Base-by-base conservation (phyloP, 1,284 basidiomycete genomes). In the Cystobasidium sp. region DNA sequence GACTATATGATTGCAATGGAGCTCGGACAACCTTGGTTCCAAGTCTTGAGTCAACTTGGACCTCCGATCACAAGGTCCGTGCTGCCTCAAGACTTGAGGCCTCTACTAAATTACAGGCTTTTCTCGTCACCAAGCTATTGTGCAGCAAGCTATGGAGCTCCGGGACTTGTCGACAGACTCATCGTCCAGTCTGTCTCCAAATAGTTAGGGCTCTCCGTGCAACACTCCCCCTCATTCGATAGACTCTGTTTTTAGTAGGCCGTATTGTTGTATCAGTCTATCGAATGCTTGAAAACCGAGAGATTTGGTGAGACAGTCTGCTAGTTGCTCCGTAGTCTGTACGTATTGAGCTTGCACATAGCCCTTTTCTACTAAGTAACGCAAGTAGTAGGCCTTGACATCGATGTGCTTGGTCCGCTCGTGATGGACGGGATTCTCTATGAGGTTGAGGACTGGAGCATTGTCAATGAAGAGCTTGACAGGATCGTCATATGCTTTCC, bases 171-270 rank as follows among this genome's bases (percentile, higher is more conserved):
- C n/a, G n/a, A n/a, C n/a, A n/a, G n/a, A n/a, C n/a, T n/a, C n/a
- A n/a, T n/a, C n/a, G n/a, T n/a, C n/a, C n/a, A n/a, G n/a, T n/a
- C n/a, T n/a, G n/a, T n/a, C n/a, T n/a, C n/a, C n/a, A n/a, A n/a
- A n/a, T n/a, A n/a, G n/a, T n/a, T n/a, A n/a, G n/a, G n/a, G n/a
- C n/a, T n/a, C n/a, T n/a, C n/a, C n/a, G 51, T 52, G 18, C 18
- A 18, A n/a, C 51, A 52, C 51, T 52, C 51, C 51, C 51, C 51
- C 51, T 52, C 51, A 52, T 52, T 18, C 18, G 18, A 20, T 52
- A 52, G 51, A 52, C 22, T 52, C 7, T 52, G 18, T 7, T n/a
- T 52, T 6, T 7, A 18, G 18, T 52, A 52, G 18, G 18, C 51
- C 51, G 6, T 8, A 52, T 18, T 52, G 51, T 6, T 18, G 51